These are phyloP conservation scores for Macrocybe sp. DNA, from an alignment of 1,284 basidiomycete genomes.

Conservation along the genomic window DNA sequence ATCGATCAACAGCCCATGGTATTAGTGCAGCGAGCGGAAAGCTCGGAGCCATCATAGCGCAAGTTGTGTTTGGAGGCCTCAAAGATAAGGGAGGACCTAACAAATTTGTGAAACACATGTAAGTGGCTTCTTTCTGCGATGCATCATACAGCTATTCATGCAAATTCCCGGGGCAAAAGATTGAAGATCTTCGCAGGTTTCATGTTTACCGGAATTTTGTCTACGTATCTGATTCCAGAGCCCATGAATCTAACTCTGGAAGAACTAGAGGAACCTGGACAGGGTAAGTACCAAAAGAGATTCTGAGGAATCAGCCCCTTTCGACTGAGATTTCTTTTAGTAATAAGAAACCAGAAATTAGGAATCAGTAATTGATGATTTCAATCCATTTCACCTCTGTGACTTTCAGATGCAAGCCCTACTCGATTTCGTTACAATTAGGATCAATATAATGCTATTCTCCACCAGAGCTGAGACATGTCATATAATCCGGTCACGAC, in stretches of 20 bases:
- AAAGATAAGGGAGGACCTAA: slow-evolving; percentile 63
- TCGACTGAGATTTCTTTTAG: no score
- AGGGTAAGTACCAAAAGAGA: no score
- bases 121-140: slow-evolving; percentile 17
- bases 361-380: no score
- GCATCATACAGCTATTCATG: not conserved
- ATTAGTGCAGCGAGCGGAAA: slow-evolving; percentile 83
- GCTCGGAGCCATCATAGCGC: slow-evolving; percentile 79
- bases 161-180: slow-evolving; percentile 23
- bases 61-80: slow-evolving; percentile 72
- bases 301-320: no score
- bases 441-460: no score
- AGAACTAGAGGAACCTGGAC: slow-evolving; percentile 32
- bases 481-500: no score
- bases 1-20: slow-evolving; percentile 80
- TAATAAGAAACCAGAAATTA: no score
- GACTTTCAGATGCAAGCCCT: not conserved
- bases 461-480: no score
- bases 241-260: slow-evolving; percentile 69
- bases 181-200: slow-evolving; percentile 72
- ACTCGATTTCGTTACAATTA: no score
- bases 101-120: slow-evolving; percentile 62
- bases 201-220: slow-evolving; percentile 78
- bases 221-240: slow-evolving; percentile 74
- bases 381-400: no score